Conservation (phyloP, 495 filamentous ascomycete species). For the Penicillium lagena region DNA sequence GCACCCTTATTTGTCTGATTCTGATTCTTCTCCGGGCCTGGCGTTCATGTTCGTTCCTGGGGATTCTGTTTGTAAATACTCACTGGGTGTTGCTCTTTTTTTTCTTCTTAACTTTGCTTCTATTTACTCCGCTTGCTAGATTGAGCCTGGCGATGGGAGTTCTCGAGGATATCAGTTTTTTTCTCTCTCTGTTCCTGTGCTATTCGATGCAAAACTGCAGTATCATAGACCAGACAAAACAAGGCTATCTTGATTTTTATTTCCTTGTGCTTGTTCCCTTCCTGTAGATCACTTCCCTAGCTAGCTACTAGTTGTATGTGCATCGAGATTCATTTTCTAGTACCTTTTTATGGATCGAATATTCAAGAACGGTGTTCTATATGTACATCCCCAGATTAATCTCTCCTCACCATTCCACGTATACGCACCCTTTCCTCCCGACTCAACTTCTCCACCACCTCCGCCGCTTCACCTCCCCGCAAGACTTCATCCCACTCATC, state of each 20-base stretch:
- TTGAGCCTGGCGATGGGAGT: too few species aligned
- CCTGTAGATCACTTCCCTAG: background rate
- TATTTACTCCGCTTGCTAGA: too few species aligned
- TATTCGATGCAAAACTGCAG: background rate
- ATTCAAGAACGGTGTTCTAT: too few species aligned
- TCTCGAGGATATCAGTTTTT: too few species aligned
- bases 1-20: background rate
- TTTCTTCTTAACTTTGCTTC: background rate
- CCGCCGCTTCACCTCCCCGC: constrained; percentile 31
- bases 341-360: background rate
- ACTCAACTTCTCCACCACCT: constrained; percentile 45
- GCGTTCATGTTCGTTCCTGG: constrained; percentile 4
- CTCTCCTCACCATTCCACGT: constrained; percentile 49
- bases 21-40: background rate
- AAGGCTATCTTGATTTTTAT: background rate
- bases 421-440: constrained; percentile 57
- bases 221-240: background rate
- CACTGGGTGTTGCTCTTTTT: background rate
- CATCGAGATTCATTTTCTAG: background rate
- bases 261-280: background rate
- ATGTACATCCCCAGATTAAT: background rate
- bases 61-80: background rate
- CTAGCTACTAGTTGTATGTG: too few species aligned
- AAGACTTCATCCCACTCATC: constrained; percentile 88
- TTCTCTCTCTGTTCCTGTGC: too few species aligned